Percentiles rank a stretch among this genome's conserved stretches.
Evolutionary conservation across 257 asterid species (phyloP).

Genomic region (Echium plantagineum): DNA sequence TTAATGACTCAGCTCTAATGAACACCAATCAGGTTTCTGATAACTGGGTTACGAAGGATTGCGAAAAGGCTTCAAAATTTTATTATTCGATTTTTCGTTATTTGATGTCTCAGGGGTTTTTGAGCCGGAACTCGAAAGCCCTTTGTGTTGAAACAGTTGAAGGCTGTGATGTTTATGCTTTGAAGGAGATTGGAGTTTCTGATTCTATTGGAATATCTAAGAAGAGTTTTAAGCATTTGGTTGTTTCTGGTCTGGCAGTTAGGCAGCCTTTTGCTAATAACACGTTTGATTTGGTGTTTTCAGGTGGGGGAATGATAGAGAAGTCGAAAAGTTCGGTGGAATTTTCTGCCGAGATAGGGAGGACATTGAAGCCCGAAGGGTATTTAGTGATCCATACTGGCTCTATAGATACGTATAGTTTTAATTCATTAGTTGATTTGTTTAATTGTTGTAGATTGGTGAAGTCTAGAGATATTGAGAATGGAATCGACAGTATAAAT

Average conservation of each 20-base stretch:
- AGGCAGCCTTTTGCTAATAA: slow-evolving; percentile 23
- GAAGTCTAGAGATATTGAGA: slow-evolving; percentile 24
- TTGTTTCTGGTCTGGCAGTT: slow-evolving; percentile 26
- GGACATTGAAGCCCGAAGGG: slow-evolving; percentile 42
- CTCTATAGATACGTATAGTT: slow-evolving; percentile 30
- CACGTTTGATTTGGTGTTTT: slow-evolving; percentile 29
- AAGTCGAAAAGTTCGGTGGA: slow-evolving; percentile 19
- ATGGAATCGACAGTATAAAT: slow-evolving; percentile 16
- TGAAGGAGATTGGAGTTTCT: slow-evolving; percentile 64
- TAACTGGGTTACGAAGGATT: slow-evolving; percentile 58
- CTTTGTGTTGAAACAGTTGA: slow-evolving; percentile 58
- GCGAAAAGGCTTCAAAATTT: slow-evolving; percentile 45
- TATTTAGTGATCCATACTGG: slow-evolving; percentile 34
- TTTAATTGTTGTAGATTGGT: slow-evolving; percentile 38
- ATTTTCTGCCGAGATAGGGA: slow-evolving; percentile 25
- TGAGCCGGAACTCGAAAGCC: slow-evolving; percentile 49
- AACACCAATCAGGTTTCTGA: slow-evolving; percentile 51
- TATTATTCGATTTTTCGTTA: slow-evolving; percentile 64
- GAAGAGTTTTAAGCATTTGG: slow-evolving; percentile 71
- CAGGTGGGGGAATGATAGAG: slow-evolving; percentile 35
- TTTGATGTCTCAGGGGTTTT: slow-evolving; percentile 54
- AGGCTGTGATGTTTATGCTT: slow-evolving; percentile 67
- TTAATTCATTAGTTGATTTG: slow-evolving; percentile 37
- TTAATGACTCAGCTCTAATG: slow-evolving; percentile 35
- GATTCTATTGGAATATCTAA: slow-evolving; percentile 59